Conservation (phyloP, 164 flowering plant genomes). For the Chimonanthus salicifolius region DNA sequence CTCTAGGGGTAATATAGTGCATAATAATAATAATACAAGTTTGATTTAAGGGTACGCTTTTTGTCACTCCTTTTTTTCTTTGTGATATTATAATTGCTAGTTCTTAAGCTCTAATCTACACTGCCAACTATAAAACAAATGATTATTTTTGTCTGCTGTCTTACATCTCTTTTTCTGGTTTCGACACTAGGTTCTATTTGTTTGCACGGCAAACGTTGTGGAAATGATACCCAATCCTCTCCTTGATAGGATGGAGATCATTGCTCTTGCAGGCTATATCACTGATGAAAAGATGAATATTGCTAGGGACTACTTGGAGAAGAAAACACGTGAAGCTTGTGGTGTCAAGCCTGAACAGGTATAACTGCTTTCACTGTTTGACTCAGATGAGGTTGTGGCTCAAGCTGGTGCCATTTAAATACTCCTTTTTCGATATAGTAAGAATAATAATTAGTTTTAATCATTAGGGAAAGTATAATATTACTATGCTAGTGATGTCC, state of each 20-base stretch:
- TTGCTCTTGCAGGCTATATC: slow-evolving; percentile 91
- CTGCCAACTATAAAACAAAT: no score
- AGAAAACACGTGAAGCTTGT: slow-evolving; percentile 81
- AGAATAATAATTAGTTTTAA: background rate
- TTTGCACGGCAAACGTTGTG: slow-evolving; percentile 92
- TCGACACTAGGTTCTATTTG: slow-evolving; percentile 77
- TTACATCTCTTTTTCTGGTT: no score
- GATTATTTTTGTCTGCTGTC: no score
- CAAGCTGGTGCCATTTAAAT: background rate
- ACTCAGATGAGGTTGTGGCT: background rate
- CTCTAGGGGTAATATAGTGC: no score
- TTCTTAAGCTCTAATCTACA: no score
- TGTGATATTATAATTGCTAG: no score
- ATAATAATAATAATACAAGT: no score
- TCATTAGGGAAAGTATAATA: no score
- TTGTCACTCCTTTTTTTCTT: no score
- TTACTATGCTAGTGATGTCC: no score
- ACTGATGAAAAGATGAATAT: slow-evolving; percentile 97
- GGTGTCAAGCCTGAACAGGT: slow-evolving; percentile 93
- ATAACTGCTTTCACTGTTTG: background rate
- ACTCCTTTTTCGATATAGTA: background rate
- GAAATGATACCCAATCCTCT: slow-evolving; percentile 92
- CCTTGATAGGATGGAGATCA: slow-evolving; percentile 93
- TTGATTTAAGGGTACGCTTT: no score
- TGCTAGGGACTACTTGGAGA: slow-evolving; percentile 90